Conservation (phyloP, 2,329 filamentous ascomycete species). For the Fusarium compactum region DNA sequence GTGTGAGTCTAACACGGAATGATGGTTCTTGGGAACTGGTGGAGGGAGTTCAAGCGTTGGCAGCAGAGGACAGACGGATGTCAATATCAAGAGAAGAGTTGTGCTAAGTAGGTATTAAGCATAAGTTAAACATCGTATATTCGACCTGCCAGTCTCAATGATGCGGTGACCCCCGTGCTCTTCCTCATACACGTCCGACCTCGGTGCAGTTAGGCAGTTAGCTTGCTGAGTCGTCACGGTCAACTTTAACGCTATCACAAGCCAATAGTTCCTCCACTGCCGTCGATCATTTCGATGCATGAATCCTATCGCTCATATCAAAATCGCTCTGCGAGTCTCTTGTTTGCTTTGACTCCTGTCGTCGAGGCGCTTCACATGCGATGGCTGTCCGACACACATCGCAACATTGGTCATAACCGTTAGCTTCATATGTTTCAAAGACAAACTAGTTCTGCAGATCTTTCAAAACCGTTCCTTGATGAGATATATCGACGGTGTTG, state of each 20-base stretch:
- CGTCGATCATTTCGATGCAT: constrained; percentile 2
- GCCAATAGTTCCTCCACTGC: not conserved
- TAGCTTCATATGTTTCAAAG: not conserved
- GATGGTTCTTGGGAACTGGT: not conserved
- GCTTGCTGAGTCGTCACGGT: not conserved
- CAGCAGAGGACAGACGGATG: not conserved
- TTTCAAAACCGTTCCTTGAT: not conserved
- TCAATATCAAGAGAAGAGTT: not conserved
- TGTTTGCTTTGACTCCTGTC: not conserved
- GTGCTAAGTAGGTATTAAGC: not conserved
- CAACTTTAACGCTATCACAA: constrained; percentile 6
- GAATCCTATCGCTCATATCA: not conserved
- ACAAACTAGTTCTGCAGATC: not conserved
- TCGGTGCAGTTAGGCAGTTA: not conserved
- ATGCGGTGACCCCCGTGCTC: not conserved
- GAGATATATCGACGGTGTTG: not conserved
- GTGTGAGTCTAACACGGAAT: not conserved
- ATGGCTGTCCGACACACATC: constrained; percentile 2
- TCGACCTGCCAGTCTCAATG: not conserved
- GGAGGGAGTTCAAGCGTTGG: not conserved
- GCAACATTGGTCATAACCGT: constrained; percentile 6
- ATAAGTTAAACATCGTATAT: not conserved
- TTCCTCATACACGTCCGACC: not conserved
- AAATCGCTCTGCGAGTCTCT: not conserved
- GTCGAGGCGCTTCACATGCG: constrained; percentile 1